phyloP scores from a whole-genome alignment of 1,284 basidiomycete species.

The Irpex lacteus region DNA sequence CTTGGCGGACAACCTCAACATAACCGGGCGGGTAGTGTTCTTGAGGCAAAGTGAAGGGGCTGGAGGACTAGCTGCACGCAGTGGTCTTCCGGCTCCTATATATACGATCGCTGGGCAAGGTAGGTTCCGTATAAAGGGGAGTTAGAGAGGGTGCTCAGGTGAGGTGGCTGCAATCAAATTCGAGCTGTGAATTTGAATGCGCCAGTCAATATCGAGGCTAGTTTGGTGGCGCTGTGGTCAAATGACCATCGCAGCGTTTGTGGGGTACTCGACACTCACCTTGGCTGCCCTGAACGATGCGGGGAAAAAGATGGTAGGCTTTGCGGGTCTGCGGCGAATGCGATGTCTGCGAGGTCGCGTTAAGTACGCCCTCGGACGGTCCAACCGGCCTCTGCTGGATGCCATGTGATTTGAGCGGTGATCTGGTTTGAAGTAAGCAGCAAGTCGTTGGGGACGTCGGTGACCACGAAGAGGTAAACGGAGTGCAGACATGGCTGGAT shows the following conservation, averaged over 20 bases:
- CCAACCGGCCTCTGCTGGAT: background rate
- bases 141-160: conserved; percentile 9
- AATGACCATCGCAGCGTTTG: background rate
- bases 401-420: conserved; percentile 1
- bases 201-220: conserved; percentile 12
- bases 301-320: background rate
- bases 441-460: background rate
- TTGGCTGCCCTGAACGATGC: background rate
- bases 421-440: background rate
- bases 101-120: background rate
- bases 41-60: background rate
- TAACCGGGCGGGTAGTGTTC: conserved; percentile 5
- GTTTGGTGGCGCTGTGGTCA: background rate
- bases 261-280: background rate
- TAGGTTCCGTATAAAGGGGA: conserved; percentile 5
- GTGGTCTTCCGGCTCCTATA: conserved; percentile 1
- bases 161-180: conserved; percentile 5
- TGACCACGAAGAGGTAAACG: background rate
- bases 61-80: conserved; percentile 4
- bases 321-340: background rate
- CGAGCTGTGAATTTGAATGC: conserved; percentile 8
- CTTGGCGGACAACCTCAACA: conserved; percentile 16
- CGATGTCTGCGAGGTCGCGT: background rate
- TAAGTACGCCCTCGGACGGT: background rate
- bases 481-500: background rate